Evolutionary conservation across 108 stramenopile species (phyloP).

Genomic region (Fragilariopsis cylindrus): DNA sequence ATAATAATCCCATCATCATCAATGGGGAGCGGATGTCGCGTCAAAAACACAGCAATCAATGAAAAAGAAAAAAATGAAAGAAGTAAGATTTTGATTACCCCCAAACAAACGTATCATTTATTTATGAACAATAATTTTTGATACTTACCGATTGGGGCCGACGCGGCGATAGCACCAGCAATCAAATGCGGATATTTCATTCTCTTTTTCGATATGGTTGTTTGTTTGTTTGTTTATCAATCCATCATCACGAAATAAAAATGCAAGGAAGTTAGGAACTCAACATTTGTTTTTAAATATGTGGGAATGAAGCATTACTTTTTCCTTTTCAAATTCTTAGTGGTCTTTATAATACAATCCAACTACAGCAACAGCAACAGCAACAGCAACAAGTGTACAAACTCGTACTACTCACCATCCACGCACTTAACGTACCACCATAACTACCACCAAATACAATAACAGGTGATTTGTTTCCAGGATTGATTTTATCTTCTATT

Average conservation of each 20-base stretch:
- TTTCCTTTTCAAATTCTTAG: no score
- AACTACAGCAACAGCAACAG: no score
- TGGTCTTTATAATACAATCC: no score
- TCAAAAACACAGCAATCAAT: not conserved
- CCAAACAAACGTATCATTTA: not conserved
- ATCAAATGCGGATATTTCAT: conserved; percentile 85
- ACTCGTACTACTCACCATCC: conserved; percentile 36
- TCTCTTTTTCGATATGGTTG: conserved; percentile 24
- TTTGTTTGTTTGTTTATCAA: no score
- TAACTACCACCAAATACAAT: conserved; percentile 87
- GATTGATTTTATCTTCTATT: conserved; percentile 47
- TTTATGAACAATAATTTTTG: not conserved
- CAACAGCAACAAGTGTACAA: no score
- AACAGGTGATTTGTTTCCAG: conserved; percentile 37
- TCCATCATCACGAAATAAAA: no score
- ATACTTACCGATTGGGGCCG: conserved; percentile 58
- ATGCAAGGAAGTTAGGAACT: no score
- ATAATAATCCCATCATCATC: not conserved
- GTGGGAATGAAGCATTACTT: no score
- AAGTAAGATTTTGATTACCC: not conserved
- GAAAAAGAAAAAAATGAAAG: not conserved
- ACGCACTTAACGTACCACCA: conserved; percentile 91
- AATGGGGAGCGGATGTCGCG: not conserved
- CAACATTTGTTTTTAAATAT: no score
- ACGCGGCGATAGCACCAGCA: conserved; percentile 85